phyloP scores from a whole-genome alignment of 2,329 filamentous ascomycete species.

The Dactylonectria estremocensis region DNA sequence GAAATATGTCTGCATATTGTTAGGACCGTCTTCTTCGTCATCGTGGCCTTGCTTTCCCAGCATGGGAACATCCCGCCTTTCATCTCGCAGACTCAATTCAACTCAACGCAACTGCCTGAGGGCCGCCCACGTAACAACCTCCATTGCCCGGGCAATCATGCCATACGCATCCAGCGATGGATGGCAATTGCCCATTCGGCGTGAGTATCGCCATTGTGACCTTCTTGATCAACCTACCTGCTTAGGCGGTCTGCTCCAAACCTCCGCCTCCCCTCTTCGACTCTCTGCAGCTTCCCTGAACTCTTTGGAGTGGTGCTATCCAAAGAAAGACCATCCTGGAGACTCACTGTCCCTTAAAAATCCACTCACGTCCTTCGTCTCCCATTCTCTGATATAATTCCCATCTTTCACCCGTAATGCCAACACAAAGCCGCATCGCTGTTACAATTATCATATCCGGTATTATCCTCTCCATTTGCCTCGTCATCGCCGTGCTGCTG shows the following conservation, averaged over 20 bases:
- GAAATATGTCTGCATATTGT: neutral
- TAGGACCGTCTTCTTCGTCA: neutral
- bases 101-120: no score
- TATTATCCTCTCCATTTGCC: neutral
- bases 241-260: neutral
- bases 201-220: no score
- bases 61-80: neutral
- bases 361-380: neutral
- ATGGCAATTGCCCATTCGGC: neutral
- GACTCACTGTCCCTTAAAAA: neutral
- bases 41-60: neutral
- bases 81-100: neutral
- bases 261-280: neutral
- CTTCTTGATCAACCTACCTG: neutral
- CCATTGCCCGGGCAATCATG: neutral
- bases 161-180: no score
- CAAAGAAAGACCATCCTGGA: neutral
- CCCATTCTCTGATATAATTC: no score
- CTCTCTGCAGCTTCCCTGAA: neutral
- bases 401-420: conserved; percentile 1
- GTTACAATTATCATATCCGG: neutral
- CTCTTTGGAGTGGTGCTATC: neutral
- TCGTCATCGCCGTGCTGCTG: neutral
- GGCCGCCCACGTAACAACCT: neutral
- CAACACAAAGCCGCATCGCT: neutral